phyloP scores from a whole-genome alignment of 768 basidiomycete genomes.

The Krasilnikovozyma curviuscula region DNA sequence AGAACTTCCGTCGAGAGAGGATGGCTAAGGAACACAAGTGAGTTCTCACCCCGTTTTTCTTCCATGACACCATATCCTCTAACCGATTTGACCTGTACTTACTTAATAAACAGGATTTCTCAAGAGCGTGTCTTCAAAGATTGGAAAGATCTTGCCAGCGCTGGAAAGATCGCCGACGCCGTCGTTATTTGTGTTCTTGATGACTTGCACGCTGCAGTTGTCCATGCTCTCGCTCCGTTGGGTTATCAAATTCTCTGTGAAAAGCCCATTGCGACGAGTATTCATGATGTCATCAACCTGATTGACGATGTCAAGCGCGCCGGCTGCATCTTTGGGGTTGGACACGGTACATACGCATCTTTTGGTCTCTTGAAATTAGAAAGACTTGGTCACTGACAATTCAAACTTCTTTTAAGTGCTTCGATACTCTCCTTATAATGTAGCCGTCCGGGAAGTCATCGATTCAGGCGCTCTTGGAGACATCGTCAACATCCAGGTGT shows the following conservation, averaged over 20 bases:
- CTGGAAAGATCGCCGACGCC: conserved; percentile 66
- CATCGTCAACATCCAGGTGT: conserved; percentile 49
- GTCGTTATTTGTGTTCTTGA: conserved; percentile 67
- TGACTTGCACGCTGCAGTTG: conserved; percentile 52
- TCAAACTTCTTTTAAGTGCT: no score
- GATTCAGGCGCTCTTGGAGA: conserved; percentile 52
- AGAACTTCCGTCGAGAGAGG: conserved; percentile 40
- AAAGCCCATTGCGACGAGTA: conserved; percentile 70
- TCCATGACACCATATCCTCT: conserved; percentile 14
- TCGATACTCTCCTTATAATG: conserved; percentile 68
- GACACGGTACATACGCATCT: no score
- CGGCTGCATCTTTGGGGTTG: conserved; percentile 61
- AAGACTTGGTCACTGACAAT: no score
- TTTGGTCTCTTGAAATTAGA: no score
- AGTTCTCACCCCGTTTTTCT: background rate
- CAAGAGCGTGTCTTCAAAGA: conserved; percentile 47
- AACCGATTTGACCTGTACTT: no score
- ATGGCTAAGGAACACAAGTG: conserved; percentile 37
- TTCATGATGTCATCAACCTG: conserved; percentile 56
- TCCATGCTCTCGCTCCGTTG: conserved; percentile 52
- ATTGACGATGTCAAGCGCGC: conserved; percentile 48
- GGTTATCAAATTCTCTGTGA: conserved; percentile 81
- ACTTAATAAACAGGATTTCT: no score
- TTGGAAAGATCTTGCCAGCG: conserved; percentile 50
- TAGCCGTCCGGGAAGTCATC: conserved; percentile 48